Evolutionary conservation across 306 rosid species (phyloP).

Genomic region (Dryas octopetala): DNA sequence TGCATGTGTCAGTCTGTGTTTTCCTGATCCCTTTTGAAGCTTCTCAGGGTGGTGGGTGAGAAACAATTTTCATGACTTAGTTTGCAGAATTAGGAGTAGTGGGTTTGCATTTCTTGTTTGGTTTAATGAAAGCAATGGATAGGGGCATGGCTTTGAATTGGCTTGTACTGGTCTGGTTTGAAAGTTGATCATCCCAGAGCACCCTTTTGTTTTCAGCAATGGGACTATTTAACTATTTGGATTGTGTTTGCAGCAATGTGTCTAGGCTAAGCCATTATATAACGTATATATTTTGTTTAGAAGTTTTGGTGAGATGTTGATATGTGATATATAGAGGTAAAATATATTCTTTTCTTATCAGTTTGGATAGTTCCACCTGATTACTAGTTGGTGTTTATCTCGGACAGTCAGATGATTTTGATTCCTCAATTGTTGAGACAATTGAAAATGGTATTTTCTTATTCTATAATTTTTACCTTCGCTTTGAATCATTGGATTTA

Average conservation of each 20-base stretch:
- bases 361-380: too few species aligned
- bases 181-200: neutral
- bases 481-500: too few species aligned
- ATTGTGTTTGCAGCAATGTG: constrained; percentile 25
- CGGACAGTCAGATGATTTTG: too few species aligned
- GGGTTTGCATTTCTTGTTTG: constrained; percentile 24
- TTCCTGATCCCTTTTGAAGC: constrained; percentile 39
- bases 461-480: too few species aligned
- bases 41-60: constrained; percentile 47
- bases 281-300: neutral
- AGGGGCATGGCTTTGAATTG: constrained; percentile 16
- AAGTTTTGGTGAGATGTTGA: constrained; percentile 18
- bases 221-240: too few species aligned
- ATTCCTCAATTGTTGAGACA: too few species aligned
- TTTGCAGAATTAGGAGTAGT: constrained; percentile 21
- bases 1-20: neutral
- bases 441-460: too few species aligned
- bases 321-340: neutral
- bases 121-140: constrained; percentile 41
- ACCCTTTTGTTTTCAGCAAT: too few species aligned
- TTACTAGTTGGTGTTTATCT: too few species aligned
- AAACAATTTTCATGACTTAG: constrained; percentile 27
- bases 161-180: neutral
- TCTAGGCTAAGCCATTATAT: neutral
- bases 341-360: neutral